Conservation (phyloP, 768 basidiomycete genomes). For the Jaapia argillacea region DNA sequence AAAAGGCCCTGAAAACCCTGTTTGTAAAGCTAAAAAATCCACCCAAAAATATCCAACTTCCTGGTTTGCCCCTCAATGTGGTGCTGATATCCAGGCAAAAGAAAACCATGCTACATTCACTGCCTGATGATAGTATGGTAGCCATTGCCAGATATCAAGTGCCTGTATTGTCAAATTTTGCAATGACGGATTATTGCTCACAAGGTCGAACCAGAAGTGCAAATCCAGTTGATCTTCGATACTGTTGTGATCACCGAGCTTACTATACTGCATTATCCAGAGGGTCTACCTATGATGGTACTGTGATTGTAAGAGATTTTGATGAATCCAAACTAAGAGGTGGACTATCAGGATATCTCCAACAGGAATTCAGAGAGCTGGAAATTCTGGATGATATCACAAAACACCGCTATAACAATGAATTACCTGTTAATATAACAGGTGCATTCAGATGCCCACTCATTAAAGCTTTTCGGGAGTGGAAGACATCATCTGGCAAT, state of each 20-base stretch:
- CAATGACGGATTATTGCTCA: slow-evolving; percentile 14
- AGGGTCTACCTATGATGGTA: slow-evolving; percentile 7
- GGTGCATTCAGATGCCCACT: not conserved
- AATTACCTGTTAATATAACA: not conserved
- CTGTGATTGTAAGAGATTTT: slow-evolving; percentile 10
- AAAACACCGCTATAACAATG: not conserved
- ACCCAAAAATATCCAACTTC: slow-evolving; percentile 4
- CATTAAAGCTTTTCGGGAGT: not conserved
- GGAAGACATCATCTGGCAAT: not conserved
- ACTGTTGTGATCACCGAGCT: slow-evolving; percentile 8
- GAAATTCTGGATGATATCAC: slow-evolving; percentile 10
- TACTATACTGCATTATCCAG: slow-evolving; percentile 14
- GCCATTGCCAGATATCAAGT: slow-evolving; percentile 8
- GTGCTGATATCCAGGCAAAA: slow-evolving; percentile 6
- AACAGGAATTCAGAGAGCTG: slow-evolving; percentile 11
- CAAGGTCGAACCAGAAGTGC: slow-evolving; percentile 11
- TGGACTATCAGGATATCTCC: slow-evolving; percentile 6
- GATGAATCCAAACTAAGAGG: slow-evolving; percentile 4
- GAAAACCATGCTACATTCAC: slow-evolving; percentile 1
- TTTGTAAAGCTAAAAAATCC: slow-evolving; percentile 9
- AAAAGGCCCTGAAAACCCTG: slow-evolving; percentile 3
- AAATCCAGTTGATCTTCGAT: slow-evolving; percentile 10
- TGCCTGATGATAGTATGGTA: slow-evolving; percentile 3
- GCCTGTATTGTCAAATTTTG: slow-evolving; percentile 12
- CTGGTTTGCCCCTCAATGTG: slow-evolving; percentile 11